Evolutionary conservation across 2,329 filamentous ascomycete species (phyloP).

Genomic region (Trichoderma hamatum): DNA sequence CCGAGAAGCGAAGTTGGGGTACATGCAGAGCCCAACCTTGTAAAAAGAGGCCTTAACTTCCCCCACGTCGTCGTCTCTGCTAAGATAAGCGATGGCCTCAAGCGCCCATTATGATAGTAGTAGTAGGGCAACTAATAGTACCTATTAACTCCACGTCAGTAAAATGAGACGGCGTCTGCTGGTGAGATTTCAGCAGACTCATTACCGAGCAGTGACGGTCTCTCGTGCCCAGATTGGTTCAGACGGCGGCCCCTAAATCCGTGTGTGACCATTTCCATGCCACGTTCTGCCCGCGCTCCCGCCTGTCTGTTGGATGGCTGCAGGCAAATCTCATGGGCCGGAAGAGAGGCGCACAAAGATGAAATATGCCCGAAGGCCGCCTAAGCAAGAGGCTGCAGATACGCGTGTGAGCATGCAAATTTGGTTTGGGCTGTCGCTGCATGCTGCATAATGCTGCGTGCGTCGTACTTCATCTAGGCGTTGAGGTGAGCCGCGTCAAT

Average conservation of each 20-base stretch:
- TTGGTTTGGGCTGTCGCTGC: neutral
- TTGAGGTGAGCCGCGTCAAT: neutral
- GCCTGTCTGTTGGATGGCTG: conserved; percentile 25
- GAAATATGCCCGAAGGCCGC: conserved; percentile 14
- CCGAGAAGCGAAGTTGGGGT: neutral
- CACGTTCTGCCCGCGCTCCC: conserved; percentile 26
- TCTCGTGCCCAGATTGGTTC: neutral
- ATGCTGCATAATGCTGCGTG: neutral
- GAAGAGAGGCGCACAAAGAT: conserved; percentile 12
- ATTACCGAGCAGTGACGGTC: neutral
- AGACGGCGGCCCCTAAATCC: neutral
- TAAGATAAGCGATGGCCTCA: conserved; percentile 16
- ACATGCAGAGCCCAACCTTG: neutral
- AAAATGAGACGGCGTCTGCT: neutral
- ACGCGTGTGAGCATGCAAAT: neutral
- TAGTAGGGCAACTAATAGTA: too few relatives aligned
- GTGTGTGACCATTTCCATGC: conserved; percentile 15
- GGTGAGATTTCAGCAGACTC: neutral
- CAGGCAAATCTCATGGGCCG: conserved; percentile 25
- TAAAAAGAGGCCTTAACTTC: neutral
- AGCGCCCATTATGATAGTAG: neutral
- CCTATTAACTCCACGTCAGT: neutral
- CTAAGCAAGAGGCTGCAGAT: neutral
- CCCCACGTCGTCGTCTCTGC: conserved; percentile 13
- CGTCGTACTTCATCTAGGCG: neutral